Evolutionary conservation across 208 protist species (phyloP), one percentile per base, ranked within the genome.

Genomic region (Leishmania turanica): DNA sequence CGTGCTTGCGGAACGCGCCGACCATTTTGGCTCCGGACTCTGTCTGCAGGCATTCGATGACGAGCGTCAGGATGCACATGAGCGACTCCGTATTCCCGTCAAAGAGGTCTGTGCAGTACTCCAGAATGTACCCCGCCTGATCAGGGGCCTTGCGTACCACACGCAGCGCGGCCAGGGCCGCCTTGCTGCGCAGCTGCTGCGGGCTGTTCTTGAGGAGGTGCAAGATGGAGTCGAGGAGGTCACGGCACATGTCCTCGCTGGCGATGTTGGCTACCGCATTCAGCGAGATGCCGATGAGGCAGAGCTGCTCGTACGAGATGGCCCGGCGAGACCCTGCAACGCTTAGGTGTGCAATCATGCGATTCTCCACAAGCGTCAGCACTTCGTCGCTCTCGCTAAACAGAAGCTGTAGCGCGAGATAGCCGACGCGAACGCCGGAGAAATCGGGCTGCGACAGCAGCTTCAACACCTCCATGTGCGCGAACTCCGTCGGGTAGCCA

Each of bases 401-500:
- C 24, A 99, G 84, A 64, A 99, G 85, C 56, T 97, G 93, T 9
- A 99, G 86, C 13, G 98, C 96, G 1, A 99, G 90, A 82, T 99
- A 99, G 40, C 99, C 99, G 49, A 99, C 97, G 37, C 99, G 93
- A 89, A 99, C 99, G 31, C 99, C 99, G 3, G 95, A 96, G 83
- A 99, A 99, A 64, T 99, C 98, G 3, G 79, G 65, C 51, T 97
- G 97, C 15, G 98, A 95, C 11, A 99, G 87, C 13, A 99, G 93
- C 37, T 99, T 98, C 27, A 99, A 89, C 64, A 99, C 99, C 88
- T 99, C 99, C 83, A 99, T 98, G 88, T 99, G 98, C 1, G 99
- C 99, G 93, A 99, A 99, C 88, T 99, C 99, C 5, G 99, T 95
- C 6, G 99, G 97, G 88, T 99, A 99, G 27, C 99, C 99, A 1